Conservation (phyloP, 2,329 filamentous ascomycete species). For the Exutisphaerella laricina region DNA sequence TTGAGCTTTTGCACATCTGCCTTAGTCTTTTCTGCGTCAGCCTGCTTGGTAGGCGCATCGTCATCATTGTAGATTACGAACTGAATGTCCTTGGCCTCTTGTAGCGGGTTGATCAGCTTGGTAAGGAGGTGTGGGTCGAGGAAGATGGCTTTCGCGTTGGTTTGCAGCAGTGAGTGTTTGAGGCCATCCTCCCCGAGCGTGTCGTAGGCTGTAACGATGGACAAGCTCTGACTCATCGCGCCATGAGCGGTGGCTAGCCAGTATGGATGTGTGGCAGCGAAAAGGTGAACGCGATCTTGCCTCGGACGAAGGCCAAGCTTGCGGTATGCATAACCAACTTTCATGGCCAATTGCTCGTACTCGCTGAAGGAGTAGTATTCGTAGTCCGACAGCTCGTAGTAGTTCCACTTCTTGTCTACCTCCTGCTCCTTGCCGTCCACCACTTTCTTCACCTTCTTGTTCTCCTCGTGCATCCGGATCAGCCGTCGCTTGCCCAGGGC, state of each 20-base stretch:
- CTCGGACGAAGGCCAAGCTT: conserved; percentile 62
- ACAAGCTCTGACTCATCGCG: conserved; percentile 75
- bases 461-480: conserved; percentile 72
- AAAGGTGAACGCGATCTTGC: conserved; percentile 69
- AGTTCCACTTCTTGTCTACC: conserved; percentile 87
- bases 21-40: conserved; percentile 42
- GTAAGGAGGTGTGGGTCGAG: conserved; percentile 69
- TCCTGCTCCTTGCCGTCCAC: conserved; percentile 72
- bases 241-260: conserved; percentile 71
- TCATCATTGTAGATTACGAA: conserved; percentile 56
- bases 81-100: conserved; percentile 52
- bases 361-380: conserved; percentile 72
- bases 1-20: conserved; percentile 51
- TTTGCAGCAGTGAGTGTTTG: conserved; percentile 79
- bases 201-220: conserved; percentile 92
- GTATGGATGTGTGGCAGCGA: conserved; percentile 73
- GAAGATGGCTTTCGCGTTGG: conserved; percentile 75
- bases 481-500: conserved; percentile 63
- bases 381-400: conserved; percentile 76
- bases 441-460: conserved; percentile 84
- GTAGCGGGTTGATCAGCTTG: conserved; percentile 49
- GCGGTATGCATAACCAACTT: conserved; percentile 67
- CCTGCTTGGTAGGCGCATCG: conserved; percentile 30
- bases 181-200: conserved; percentile 81
- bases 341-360: conserved; percentile 64